Conservation (phyloP, 176 grass and related monocot genomes). For the Elymus sibiricus region DNA sequence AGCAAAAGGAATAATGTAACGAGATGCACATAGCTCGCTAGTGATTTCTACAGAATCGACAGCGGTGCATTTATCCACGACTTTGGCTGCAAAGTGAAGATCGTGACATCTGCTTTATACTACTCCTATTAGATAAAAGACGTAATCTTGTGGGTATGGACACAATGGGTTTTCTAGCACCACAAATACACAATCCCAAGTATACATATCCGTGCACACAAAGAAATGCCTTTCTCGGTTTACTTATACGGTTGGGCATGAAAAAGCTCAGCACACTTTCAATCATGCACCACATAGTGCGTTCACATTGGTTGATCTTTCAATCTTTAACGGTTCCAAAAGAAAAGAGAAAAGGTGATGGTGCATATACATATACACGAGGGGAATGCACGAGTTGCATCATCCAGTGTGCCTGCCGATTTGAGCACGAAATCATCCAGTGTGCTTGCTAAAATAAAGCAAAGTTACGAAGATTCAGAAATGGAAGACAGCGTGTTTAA, state of each 20-base stretch:
- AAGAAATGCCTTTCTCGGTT: conserved; percentile 26
- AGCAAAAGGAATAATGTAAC: conserved; percentile 18
- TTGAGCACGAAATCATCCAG: conserved; percentile 2
- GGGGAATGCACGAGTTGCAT: not conserved
- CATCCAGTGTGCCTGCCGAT: not conserved
- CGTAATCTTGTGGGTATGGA: conserved; percentile 13
- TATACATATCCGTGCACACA: not conserved
- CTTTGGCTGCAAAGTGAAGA: conserved; percentile 23
- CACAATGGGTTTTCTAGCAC: not conserved
- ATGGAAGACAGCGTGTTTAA: not conserved
- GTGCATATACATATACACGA: not conserved
- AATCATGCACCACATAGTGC: conserved; percentile 32
- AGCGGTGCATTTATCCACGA: not conserved
- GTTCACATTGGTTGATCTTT: conserved; percentile 28
- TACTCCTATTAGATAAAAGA: not conserved
- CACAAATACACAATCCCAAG: not conserved
- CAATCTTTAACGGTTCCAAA: not conserved
- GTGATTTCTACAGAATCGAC: not conserved
- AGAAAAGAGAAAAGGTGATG: not conserved
- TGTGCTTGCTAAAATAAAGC: not conserved
- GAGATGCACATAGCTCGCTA: not conserved
- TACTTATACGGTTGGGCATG: conserved; percentile 15
- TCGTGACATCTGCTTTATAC: conserved; percentile 12
- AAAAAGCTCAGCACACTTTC: conserved; percentile 19
- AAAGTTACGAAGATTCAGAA: not conserved